phyloP scores from a whole-genome alignment of 257 asterid species.

The Thymus mandschuricus region DNA sequence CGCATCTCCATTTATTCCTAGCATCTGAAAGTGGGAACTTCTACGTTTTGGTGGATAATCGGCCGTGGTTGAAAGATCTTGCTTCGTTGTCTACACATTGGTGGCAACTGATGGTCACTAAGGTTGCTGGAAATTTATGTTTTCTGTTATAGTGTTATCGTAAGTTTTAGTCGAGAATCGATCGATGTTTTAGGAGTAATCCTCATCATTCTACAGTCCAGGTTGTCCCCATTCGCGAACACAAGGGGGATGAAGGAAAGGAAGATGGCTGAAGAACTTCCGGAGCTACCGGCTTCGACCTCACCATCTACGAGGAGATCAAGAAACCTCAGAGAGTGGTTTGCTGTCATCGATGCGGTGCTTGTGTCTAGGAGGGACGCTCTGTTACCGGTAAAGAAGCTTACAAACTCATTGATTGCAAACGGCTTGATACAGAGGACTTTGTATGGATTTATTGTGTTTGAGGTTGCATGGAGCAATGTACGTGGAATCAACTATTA shows the following conservation, averaged over 20 bases:
- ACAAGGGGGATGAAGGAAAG: slow-evolving; percentile 62
- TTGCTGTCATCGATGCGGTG: slow-evolving; percentile 57
- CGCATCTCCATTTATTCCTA: slow-evolving; percentile 65
- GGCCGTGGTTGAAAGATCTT: slow-evolving; percentile 80
- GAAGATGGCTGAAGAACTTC: slow-evolving; percentile 37
- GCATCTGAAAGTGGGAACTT: slow-evolving; percentile 65
- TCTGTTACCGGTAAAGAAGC: slow-evolving; percentile 75
- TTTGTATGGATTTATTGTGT: slow-evolving; percentile 77
- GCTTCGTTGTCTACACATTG: slow-evolving; percentile 71
- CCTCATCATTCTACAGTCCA: slow-evolving; percentile 54
- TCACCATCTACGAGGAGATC: slow-evolving; percentile 37
- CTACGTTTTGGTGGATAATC: slow-evolving; percentile 77
- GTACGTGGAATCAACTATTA: slow-evolving; percentile 79
- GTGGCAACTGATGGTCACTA: slow-evolving; percentile 92
- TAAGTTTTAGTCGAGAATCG: slow-evolving; percentile 21
- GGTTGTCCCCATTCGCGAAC: slow-evolving; percentile 89
- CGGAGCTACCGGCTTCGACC: slow-evolving; percentile 39
- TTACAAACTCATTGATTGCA: slow-evolving; percentile 54
- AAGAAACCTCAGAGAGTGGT: slow-evolving; percentile 54
- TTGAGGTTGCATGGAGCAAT: slow-evolving; percentile 74
- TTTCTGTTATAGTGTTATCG: neutral
- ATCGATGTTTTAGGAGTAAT: slow-evolving; percentile 20
- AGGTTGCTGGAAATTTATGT: slow-evolving; percentile 48
- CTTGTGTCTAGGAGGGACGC: slow-evolving; percentile 60
- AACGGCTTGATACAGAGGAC: slow-evolving; percentile 72